These are phyloP conservation scores for Acidiella bohemica DNA, from an alignment of 495 filamentous ascomycete genomes.

Conservation along the genomic window DNA sequence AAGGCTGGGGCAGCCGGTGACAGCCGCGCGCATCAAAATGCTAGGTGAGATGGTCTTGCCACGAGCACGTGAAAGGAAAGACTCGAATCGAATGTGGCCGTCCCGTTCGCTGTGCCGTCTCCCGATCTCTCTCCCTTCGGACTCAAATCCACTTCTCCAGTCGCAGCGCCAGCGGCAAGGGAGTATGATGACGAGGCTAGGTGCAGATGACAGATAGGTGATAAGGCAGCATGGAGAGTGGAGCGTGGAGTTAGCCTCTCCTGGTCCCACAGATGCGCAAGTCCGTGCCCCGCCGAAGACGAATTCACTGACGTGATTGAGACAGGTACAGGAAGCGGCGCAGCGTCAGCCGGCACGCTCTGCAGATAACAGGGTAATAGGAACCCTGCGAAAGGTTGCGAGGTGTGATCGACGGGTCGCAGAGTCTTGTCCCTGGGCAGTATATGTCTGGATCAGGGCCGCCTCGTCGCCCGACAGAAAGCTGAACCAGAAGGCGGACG, in stretches of 20 bases:
- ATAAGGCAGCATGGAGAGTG: constrained; percentile 4
- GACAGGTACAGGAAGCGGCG: constrained; percentile 1
- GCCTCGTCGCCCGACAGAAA: no score
- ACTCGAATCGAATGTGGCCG: constrained; percentile 8
- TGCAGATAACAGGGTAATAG: no score
- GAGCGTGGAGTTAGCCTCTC: constrained; percentile 4
- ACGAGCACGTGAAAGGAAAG: constrained; percentile 12
- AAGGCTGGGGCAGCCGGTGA: constrained; percentile 1
- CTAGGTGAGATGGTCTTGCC: background rate
- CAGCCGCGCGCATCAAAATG: background rate
- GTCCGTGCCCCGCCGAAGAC: background rate
- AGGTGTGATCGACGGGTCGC: no score
- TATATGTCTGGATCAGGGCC: no score
- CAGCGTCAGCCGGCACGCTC: background rate
- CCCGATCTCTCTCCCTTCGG: constrained; percentile 1
- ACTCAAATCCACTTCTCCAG: constrained; percentile 3
- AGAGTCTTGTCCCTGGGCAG: no score
- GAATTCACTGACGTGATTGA: background rate
- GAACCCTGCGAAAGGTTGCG: no score
- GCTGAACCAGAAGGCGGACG: no score
- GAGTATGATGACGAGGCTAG: constrained; percentile 13
- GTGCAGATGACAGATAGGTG: constrained; percentile 10
- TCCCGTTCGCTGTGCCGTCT: background rate
- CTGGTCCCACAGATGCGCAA: no score
- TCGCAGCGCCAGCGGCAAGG: no score